A percentile compares a stretch with the other conserved stretches of the same genome.
phyloP scores from a whole-genome alignment of 2,329 filamentous ascomycete species.

The Exophiala alcalophila region DNA sequence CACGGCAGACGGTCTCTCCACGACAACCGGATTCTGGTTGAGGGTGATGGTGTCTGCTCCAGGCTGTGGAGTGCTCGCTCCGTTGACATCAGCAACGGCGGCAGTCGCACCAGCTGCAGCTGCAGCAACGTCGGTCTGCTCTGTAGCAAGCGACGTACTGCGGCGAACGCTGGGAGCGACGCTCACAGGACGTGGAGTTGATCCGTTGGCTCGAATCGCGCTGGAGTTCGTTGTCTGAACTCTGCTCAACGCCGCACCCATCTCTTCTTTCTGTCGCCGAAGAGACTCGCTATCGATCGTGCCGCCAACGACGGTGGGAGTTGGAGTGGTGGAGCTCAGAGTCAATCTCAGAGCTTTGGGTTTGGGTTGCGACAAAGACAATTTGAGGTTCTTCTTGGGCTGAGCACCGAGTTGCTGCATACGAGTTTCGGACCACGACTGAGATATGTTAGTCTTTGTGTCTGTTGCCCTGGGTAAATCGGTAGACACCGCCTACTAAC shows the following conservation, averaged over 20 bases:
- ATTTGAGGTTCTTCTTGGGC: conserved; percentile 71
- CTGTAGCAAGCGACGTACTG: conserved; percentile 24
- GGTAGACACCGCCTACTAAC: conserved; percentile 45
- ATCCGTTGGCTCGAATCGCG: conserved; percentile 17
- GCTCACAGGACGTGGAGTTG: conserved; percentile 25
- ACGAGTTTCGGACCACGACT: conserved; percentile 52
- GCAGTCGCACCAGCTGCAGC: conserved; percentile 21
- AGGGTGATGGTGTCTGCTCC: no score
- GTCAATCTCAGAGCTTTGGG: conserved; percentile 66
- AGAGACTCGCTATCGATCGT: conserved; percentile 56
- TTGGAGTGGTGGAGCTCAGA: conserved; percentile 66
- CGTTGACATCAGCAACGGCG: conserved; percentile 21
- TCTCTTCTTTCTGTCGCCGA: conserved; percentile 52
- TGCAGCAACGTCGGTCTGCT: conserved; percentile 22
- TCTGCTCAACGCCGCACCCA: conserved; percentile 38
- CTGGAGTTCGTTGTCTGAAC: conserved; percentile 22
- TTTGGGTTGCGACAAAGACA: conserved; percentile 45
- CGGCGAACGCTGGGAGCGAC: conserved; percentile 24
- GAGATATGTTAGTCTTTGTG: conserved; percentile 5
- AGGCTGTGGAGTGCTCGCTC: conserved; percentile 10
- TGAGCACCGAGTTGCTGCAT: conserved; percentile 67
- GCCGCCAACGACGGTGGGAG: conserved; percentile 51
- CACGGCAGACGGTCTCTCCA: conserved; percentile 25
- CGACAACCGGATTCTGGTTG: no score
- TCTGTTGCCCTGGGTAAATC: conserved; percentile 6